Conservation (phyloP, 2,329 filamentous ascomycete genomes). For the Trichoderma sp. region DNA sequence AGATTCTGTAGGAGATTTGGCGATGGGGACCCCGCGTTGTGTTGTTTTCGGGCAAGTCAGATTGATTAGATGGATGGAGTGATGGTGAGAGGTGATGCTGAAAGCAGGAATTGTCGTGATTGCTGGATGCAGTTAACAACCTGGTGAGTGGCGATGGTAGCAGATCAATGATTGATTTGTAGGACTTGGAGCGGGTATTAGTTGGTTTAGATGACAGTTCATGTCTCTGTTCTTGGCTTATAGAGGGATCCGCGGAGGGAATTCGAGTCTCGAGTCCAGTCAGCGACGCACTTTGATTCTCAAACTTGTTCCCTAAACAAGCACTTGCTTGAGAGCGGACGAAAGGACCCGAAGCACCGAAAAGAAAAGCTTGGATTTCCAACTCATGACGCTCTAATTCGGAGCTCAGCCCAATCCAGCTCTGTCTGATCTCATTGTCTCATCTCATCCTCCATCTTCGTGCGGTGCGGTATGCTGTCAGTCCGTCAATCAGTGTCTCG, state of each 20-base stretch:
- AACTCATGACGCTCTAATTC: not conserved
- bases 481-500: not conserved
- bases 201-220: not conserved
- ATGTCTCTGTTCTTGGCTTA: not conserved
- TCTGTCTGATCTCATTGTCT: not conserved
- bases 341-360: not conserved
- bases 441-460: not conserved
- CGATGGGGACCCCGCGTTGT: not conserved
- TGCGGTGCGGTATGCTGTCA: not conserved
- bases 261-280: not conserved
- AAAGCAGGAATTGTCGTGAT: not conserved
- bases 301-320: not conserved
- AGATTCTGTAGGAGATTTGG: not conserved
- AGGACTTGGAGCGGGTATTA: not conserved
- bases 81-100: not conserved
- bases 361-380: not conserved
- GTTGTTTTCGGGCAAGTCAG: not conserved
- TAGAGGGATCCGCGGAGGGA: not conserved
- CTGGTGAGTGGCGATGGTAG: not conserved
- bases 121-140: not conserved
- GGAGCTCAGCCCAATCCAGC: not conserved
- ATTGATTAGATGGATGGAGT: not conserved
- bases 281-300: not conserved
- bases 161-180: not conserved
- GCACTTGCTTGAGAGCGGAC: not conserved